Evolutionary conservation across 768 basidiomycete species (phyloP).

Genomic region (Rhodosporidiobolus sp.): DNA sequence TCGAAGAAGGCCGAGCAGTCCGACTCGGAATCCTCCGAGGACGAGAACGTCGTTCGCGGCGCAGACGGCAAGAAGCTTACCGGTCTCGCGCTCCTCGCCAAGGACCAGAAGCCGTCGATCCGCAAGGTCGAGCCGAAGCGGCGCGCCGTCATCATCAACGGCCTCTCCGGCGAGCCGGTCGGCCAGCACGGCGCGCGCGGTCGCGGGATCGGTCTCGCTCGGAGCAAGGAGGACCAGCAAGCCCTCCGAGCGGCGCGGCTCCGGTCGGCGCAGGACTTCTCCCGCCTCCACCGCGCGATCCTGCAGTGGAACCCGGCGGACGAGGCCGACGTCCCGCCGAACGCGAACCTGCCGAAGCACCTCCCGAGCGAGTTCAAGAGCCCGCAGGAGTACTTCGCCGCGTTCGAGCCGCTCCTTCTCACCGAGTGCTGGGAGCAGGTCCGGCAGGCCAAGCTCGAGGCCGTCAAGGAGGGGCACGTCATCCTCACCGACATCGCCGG

Average conservation of each 20-base stretch:
- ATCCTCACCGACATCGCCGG: constrained; percentile 60
- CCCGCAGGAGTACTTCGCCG: constrained; percentile 64
- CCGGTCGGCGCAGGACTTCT: constrained; percentile 78
- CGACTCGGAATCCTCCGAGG: constrained; percentile 25
- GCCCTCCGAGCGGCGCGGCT: constrained; percentile 50
- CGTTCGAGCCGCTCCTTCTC: constrained; percentile 80
- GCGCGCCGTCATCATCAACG: constrained; percentile 63
- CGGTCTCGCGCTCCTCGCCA: constrained; percentile 40
- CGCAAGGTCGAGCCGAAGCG: constrained; percentile 50
- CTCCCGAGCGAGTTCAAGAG: constrained; percentile 54
- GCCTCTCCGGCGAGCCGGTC: background rate
- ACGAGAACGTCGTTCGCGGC: constrained; percentile 20
- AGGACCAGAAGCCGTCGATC: constrained; percentile 47
- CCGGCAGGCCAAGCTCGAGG: constrained; percentile 70
- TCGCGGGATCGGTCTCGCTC: background rate
- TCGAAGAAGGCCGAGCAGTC: constrained; percentile 25
- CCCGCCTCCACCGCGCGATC: constrained; percentile 68
- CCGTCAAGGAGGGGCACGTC: constrained; percentile 47
- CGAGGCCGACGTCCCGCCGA: constrained; percentile 66
- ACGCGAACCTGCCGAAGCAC: constrained; percentile 35
- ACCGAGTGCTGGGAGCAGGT: constrained; percentile 91
- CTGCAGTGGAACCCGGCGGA: constrained; percentile 74
- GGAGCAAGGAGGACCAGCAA: constrained; percentile 28
- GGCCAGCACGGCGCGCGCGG: background rate
- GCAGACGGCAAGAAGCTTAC: constrained; percentile 46